These are phyloP conservation scores for Candida quercuum DNA, from an alignment of 805 yeast genomes.

Conservation along the genomic window DNA sequence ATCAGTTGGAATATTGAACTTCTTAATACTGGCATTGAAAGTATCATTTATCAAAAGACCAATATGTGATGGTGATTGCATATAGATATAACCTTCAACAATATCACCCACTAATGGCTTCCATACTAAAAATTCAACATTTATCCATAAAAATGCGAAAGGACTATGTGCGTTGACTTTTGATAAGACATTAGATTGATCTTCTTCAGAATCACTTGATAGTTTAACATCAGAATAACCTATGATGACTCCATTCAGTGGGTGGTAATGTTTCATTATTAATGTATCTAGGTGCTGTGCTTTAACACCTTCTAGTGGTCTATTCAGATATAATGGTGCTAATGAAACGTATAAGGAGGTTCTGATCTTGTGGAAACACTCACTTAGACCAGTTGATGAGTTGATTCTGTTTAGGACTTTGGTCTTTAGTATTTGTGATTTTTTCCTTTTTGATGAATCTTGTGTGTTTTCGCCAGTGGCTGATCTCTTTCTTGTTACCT, in stretches of 20 bases:
- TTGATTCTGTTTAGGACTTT: slow-evolving; percentile 32
- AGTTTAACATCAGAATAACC: slow-evolving; percentile 67
- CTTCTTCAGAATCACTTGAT: slow-evolving; percentile 36
- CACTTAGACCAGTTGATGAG: slow-evolving; percentile 44
- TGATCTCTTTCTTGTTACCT: slow-evolving; percentile 1
- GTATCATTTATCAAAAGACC: slow-evolving; percentile 89
- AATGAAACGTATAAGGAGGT: slow-evolving; percentile 72
- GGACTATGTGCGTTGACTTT: slow-evolving; percentile 78
- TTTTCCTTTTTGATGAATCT: slow-evolving; percentile 14
- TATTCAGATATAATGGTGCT: slow-evolving; percentile 72
- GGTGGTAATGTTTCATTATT: slow-evolving; percentile 72
- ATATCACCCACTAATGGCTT: slow-evolving; percentile 83
- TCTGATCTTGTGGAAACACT: slow-evolving; percentile 62
- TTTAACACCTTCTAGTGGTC: slow-evolving; percentile 74
- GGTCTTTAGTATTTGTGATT: slow-evolving; percentile 14
- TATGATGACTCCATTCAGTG: slow-evolving; percentile 77
- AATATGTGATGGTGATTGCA: slow-evolving; percentile 93
- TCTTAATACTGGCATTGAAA: slow-evolving; percentile 88
- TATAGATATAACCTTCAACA: slow-evolving; percentile 80
- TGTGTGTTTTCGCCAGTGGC: not conserved
- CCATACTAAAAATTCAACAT: slow-evolving; percentile 84
- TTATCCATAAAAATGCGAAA: slow-evolving; percentile 82
- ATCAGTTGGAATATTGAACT: slow-evolving; percentile 73
- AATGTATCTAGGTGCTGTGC: slow-evolving; percentile 88
- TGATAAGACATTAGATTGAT: slow-evolving; percentile 37